Evolutionary conservation across 2,329 filamentous ascomycete species (phyloP).

Genomic region (Tolypocladium tundrense): DNA sequence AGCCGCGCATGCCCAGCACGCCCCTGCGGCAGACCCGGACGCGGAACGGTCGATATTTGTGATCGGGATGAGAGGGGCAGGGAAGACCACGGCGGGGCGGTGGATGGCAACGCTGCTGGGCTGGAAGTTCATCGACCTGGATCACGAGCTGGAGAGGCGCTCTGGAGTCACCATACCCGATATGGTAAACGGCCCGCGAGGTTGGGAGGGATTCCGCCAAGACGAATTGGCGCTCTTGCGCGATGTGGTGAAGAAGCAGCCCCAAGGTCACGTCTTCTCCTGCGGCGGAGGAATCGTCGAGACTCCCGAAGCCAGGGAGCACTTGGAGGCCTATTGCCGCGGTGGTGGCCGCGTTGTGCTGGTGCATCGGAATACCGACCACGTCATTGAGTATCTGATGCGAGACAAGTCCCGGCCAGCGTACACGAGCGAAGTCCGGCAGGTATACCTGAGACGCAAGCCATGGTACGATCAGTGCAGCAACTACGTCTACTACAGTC

Average conservation of each 20-base stretch:
- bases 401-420: constrained; percentile 85
- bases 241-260: constrained; percentile 63
- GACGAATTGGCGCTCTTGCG: constrained; percentile 68
- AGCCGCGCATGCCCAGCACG: constrained; percentile 7
- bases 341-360: constrained; percentile 75
- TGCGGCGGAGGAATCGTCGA: constrained; percentile 94
- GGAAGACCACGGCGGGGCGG: constrained; percentile 85
- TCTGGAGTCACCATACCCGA: constrained; percentile 73
- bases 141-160: constrained; percentile 71
- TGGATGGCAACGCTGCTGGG: constrained; percentile 72
- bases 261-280: constrained; percentile 73
- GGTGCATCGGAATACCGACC: constrained; percentile 77
- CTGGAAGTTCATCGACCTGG: constrained; percentile 75
- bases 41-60: constrained; percentile 69
- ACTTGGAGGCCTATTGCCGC: constrained; percentile 64
- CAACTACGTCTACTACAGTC: constrained; percentile 88
- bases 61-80: constrained; percentile 94
- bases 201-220: constrained; percentile 82
- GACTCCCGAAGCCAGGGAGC: constrained; percentile 63
- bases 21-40: neutral
- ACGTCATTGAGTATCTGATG: constrained; percentile 81
- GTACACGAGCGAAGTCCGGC: constrained; percentile 85
- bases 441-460: constrained; percentile 80
- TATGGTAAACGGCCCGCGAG: constrained; percentile 59
- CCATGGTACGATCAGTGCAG: constrained; percentile 89